These are phyloP conservation scores for Aspergillus bridgeri DNA, from an alignment of 495 filamentous ascomycete genomes.

Conservation along the genomic window DNA sequence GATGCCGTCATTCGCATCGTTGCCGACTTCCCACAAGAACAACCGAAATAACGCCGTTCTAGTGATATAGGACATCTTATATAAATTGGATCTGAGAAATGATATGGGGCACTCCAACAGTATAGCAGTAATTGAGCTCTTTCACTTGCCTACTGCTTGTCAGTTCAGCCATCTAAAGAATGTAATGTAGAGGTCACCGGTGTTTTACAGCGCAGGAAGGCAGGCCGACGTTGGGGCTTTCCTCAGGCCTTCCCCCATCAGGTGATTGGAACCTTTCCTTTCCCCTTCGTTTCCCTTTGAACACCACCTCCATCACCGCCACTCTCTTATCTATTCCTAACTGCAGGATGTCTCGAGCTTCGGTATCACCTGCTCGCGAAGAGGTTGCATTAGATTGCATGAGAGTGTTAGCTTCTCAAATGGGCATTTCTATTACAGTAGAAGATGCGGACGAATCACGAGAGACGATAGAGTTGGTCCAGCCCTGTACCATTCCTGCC, in stretches of 20 bases:
- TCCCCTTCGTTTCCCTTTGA: neutral
- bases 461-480: neutral
- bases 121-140: neutral
- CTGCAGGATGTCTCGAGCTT: neutral
- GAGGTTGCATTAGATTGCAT: neutral
- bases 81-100: neutral
- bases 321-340: neutral
- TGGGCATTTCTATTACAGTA: neutral
- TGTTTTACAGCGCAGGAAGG: neutral
- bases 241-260: neutral
- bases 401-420: neutral
- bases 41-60: neutral
- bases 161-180: neutral
- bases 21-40: neutral
- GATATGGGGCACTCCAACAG: neutral
- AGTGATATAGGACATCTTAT: neutral
- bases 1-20: constrained; percentile 4
- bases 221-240: neutral
- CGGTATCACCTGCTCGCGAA: neutral
- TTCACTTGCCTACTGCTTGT: neutral
- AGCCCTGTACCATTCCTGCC: neutral
- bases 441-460: neutral
- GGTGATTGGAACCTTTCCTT: neutral
- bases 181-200: neutral
- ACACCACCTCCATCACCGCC: neutral